Evolutionary conservation across 1,284 basidiomycete species (phyloP).

Genomic region (Fistulinella cinereoalba): DNA sequence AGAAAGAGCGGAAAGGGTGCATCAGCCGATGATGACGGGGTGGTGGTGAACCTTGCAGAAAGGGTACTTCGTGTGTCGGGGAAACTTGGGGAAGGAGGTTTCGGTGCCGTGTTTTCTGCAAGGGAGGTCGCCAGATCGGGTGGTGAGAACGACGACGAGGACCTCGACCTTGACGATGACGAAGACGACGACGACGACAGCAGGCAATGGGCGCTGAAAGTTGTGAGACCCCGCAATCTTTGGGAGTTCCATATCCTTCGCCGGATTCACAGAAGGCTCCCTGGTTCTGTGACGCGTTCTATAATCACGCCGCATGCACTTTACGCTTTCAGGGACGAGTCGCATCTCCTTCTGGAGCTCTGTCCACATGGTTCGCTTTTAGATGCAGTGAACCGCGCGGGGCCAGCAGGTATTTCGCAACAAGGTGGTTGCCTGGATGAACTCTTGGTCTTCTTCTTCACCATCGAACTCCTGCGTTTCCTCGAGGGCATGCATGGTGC

Average conservation of each 20-base stretch:
- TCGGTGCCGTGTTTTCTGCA: slow-evolving; percentile 90
- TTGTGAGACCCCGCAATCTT: slow-evolving; percentile 83
- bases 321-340: slow-evolving; percentile 87
- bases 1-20: slow-evolving; percentile 44
- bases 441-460: slow-evolving; percentile 93
- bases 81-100: slow-evolving; percentile 97
- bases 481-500: slow-evolving; percentile 80
- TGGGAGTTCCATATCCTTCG: slow-evolving; percentile 95
- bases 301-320: slow-evolving; percentile 75
- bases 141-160: slow-evolving; percentile 48
- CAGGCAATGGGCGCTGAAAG: slow-evolving; percentile 81
- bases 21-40: slow-evolving; percentile 40
- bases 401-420: slow-evolving; percentile 63
- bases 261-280: slow-evolving; percentile 68
- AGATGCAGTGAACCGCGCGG: slow-evolving; percentile 88
- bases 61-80: slow-evolving; percentile 69
- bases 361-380: slow-evolving; percentile 92
- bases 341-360: slow-evolving; percentile 85
- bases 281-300: slow-evolving; percentile 53
- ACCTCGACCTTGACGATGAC: slow-evolving; percentile 57
- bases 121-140: slow-evolving; percentile 46
- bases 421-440: slow-evolving; percentile 89
- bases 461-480: slow-evolving; percentile 83
- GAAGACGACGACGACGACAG: slow-evolving; percentile 52
- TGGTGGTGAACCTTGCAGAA: slow-evolving; percentile 54